Percentiles rank a stretch among this genome's conserved stretches.
These are phyloP conservation scores for Bolboschoenus planiculmis DNA, from an alignment of 176 grass and related monocot genomes.

Conservation along the genomic window DNA sequence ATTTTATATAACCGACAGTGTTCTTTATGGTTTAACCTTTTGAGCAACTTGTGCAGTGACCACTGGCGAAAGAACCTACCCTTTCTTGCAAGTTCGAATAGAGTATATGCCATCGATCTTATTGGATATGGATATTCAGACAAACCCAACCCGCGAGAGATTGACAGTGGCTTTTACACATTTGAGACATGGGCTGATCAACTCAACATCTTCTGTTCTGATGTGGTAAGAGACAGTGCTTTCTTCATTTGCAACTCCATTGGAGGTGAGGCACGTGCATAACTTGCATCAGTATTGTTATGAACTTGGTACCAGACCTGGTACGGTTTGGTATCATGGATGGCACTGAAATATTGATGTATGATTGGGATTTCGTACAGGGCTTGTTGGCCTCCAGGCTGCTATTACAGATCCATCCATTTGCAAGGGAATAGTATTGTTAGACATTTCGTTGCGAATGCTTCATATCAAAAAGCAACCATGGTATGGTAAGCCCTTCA, in stretches of 20 bases:
- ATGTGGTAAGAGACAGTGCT: constrained; percentile 59
- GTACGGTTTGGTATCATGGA: neutral
- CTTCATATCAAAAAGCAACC: constrained; percentile 95
- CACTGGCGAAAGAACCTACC: constrained; percentile 86
- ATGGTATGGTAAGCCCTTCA: constrained; percentile 89
- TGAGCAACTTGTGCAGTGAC: constrained; percentile 42
- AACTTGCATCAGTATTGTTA: neutral
- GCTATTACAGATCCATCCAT: constrained; percentile 59
- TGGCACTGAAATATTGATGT: neutral
- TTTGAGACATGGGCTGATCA: constrained; percentile 98
- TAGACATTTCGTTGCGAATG: constrained; percentile 95
- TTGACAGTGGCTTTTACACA: constrained; percentile 58
- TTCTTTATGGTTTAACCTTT: neutral
- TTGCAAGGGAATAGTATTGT: constrained; percentile 69
- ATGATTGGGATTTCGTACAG: constrained; percentile 35
- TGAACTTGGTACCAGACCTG: neutral
- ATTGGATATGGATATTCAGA: constrained; percentile 96
- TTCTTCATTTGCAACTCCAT: constrained; percentile 99
- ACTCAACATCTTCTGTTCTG: constrained; percentile 69
- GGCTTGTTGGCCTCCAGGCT: constrained; percentile 81
- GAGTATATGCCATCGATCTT: constrained; percentile 82
- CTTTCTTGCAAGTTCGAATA: constrained; percentile 48
- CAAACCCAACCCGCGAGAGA: constrained; percentile 69
- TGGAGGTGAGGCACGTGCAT: constrained; percentile 50
- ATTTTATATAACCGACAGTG: neutral